Evolutionary conservation across 164 flowering plant genomes (phyloP).

Genomic region (Liriodendron chinense): DNA sequence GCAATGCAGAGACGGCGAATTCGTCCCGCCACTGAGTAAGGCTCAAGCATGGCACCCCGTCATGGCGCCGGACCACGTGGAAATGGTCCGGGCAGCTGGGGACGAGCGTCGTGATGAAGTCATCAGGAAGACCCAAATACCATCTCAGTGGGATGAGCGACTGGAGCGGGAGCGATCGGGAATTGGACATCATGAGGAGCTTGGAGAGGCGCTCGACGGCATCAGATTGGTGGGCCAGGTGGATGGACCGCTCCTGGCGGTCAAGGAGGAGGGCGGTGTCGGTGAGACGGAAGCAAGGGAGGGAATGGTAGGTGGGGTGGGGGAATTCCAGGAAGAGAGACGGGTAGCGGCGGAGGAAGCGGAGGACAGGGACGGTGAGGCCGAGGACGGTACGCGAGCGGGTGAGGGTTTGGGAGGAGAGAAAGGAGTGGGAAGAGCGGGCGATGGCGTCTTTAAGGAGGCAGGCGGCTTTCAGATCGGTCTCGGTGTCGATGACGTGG

Average conservation of each 20-base stretch:
- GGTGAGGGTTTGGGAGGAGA: slow-evolving; percentile 57
- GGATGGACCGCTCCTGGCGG: slow-evolving; percentile 44
- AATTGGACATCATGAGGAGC: slow-evolving; percentile 71
- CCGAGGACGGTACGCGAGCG: slow-evolving; percentile 83
- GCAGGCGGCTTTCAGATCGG: slow-evolving; percentile 87
- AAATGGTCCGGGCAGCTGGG: slow-evolving; percentile 62
- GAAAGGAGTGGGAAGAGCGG: slow-evolving; percentile 65
- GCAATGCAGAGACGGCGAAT: slow-evolving; percentile 68
- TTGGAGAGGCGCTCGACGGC: slow-evolving; percentile 57
- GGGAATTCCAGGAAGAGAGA: slow-evolving; percentile 78
- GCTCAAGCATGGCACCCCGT: slow-evolving; percentile 53
- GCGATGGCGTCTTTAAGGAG: slow-evolving; percentile 91
- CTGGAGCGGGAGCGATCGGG: slow-evolving; percentile 43
- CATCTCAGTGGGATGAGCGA: slow-evolving; percentile 61
- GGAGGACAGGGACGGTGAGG: slow-evolving; percentile 86
- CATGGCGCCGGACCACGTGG: slow-evolving; percentile 41
- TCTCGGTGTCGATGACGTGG: slow-evolving; percentile 82
- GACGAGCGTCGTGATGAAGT: slow-evolving; percentile 45
- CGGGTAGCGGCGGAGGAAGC: slow-evolving; percentile 85
- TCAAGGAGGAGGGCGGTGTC: slow-evolving; percentile 57
- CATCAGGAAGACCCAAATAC: slow-evolving; percentile 86
- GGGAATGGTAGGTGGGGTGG: slow-evolving; percentile 49
- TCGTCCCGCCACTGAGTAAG: slow-evolving; percentile 65
- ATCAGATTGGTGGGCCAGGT: slow-evolving; percentile 37
- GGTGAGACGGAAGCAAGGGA: slow-evolving; percentile 70